A percentile compares a stretch with the other conserved stretches of the same genome.
These are phyloP conservation scores for Viridothelium virens DNA, from an alignment of 495 filamentous ascomycete species.

Conservation along the genomic window DNA sequence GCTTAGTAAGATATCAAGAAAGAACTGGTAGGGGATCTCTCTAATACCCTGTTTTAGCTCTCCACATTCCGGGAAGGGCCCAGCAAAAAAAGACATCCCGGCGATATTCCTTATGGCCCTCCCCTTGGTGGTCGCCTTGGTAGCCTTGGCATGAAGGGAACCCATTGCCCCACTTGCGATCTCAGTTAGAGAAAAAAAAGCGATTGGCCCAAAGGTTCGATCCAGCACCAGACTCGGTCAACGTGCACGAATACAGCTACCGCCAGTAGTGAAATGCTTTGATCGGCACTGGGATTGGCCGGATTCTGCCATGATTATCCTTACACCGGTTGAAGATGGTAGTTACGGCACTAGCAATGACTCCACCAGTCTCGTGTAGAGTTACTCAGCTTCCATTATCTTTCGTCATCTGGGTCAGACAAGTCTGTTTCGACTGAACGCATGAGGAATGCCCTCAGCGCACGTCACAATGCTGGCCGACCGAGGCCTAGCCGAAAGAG, in stretches of 20 bases:
- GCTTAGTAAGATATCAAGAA: too few relatives aligned
- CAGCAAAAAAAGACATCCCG: too few relatives aligned
- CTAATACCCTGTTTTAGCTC: too few relatives aligned
- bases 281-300: neutral
- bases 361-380: neutral
- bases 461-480: neutral
- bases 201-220: too few relatives aligned
- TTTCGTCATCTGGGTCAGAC: neutral
- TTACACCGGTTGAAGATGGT: neutral
- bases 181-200: too few relatives aligned
- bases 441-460: neutral
- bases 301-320: neutral
- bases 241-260: neutral
- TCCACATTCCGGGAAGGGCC: too few relatives aligned
- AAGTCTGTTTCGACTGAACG: neutral
- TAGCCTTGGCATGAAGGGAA: too few relatives aligned
- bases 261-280: neutral
- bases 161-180: too few relatives aligned
- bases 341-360: neutral
- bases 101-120: too few relatives aligned
- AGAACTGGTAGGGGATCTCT: too few relatives aligned
- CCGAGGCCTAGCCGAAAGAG: constrained; percentile 8
- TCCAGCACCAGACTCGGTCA: neutral
- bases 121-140: too few relatives aligned
- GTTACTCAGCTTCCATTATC: neutral